Percentiles rank a stretch among this genome's conserved stretches.
These are phyloP conservation scores for Russula sp. DNA, from an alignment of 768 basidiomycete genomes.

Conservation along the genomic window DNA sequence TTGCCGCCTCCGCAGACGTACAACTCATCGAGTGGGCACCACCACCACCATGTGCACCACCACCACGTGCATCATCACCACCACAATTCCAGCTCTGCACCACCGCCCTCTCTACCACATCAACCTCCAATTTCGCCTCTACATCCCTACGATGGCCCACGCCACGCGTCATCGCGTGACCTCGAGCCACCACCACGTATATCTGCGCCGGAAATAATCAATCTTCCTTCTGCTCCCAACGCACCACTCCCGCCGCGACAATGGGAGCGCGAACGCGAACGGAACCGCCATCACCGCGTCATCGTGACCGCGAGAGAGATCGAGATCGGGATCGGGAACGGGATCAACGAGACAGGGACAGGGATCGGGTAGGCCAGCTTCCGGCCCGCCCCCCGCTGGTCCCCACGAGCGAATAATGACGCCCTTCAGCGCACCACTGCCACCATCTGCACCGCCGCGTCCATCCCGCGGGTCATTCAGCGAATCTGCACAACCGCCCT, in stretches of 20 bases:
- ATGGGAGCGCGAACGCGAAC: constrained; percentile 30
- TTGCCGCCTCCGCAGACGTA: constrained; percentile 27
- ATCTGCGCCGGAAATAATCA: constrained; percentile 26
- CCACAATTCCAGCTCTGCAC: constrained; percentile 31
- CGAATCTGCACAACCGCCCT: constrained; percentile 11
- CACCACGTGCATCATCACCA: constrained; percentile 39
- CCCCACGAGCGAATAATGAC: constrained; percentile 36
- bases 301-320: constrained; percentile 21
- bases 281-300: constrained; percentile 26
- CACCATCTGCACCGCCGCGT: constrained; percentile 7
- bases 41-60: constrained; percentile 38
- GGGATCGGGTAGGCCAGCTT: constrained; percentile 28
- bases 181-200: constrained; percentile 21
- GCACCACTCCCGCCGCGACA: constrained; percentile 15
- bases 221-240: constrained; percentile 12
- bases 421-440: constrained; percentile 30
- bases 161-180: constrained; percentile 21
- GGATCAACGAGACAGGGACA: constrained; percentile 6
- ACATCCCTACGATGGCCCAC: constrained; percentile 24
- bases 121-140: constrained; percentile 31
- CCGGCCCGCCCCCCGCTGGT: constrained; percentile 32
- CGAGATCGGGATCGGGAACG: constrained; percentile 33
- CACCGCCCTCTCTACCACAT: constrained; percentile 21
- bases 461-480: constrained; percentile 27
- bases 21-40: constrained; percentile 24